Percentiles rank a stretch among this genome's conserved stretches.
Evolutionary conservation across 768 basidiomycete species (phyloP).

Genomic region (Antrodiella citrinella): DNA sequence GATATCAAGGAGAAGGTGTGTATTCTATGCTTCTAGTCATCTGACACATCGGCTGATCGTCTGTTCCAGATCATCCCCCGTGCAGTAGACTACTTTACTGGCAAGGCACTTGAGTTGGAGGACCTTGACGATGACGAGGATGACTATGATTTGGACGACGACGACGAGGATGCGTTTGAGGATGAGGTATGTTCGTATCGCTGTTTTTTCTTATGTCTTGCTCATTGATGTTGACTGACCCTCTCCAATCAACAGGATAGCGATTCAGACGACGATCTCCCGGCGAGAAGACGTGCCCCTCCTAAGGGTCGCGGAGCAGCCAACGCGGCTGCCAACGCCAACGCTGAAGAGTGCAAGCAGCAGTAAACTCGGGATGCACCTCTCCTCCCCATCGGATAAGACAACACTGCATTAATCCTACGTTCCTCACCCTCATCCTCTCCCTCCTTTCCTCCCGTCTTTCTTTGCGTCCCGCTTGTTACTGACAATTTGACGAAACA

Average conservation of each 20-base stretch:
- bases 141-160: slow-evolving; percentile 48
- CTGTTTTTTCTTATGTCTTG: slow-evolving; percentile 7
- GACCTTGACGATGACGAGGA: slow-evolving; percentile 51
- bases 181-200: slow-evolving; percentile 33
- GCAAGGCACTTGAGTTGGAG: slow-evolving; percentile 84
- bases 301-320: slow-evolving; percentile 42
- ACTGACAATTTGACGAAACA: neutral
- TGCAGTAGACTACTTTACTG: slow-evolving; percentile 96
- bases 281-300: slow-evolving; percentile 48
- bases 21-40: neutral
- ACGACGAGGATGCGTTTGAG: slow-evolving; percentile 48
- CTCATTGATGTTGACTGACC: slow-evolving; percentile 1
- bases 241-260: slow-evolving; percentile 40
- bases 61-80: slow-evolving; percentile 75
- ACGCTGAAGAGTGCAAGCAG: slow-evolving; percentile 89
- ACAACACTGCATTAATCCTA: no score
- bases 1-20: slow-evolving; percentile 91
- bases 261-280: slow-evolving; percentile 62
- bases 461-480: neutral
- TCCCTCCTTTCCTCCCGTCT: neutral
- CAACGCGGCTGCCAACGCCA: slow-evolving; percentile 39
- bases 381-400: neutral
- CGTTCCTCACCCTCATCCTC: no score
- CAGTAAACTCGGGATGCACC: slow-evolving; percentile 40
- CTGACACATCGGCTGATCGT: slow-evolving; percentile 4